A percentile compares a stretch with the other conserved stretches of the same genome.
Conservation (phyloP, 108 stramenopile genomes). For the Fragilaria radians region DNA sequence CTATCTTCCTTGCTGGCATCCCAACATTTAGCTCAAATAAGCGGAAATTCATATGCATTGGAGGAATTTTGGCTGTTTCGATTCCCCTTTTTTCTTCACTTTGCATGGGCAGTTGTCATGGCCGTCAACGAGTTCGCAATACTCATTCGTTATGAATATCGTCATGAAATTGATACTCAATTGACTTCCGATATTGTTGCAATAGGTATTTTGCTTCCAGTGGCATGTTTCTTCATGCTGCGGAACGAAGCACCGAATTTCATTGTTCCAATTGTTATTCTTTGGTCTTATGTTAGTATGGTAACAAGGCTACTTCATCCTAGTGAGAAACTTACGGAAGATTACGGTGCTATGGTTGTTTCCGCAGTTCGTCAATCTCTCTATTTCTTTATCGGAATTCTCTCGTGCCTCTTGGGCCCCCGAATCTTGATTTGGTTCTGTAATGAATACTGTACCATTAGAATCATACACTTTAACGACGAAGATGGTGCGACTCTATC, state of each 20-base stretch:
- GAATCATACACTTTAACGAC: constrained; percentile 35
- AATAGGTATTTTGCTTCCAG: constrained; percentile 27
- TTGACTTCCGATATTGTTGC: constrained; percentile 41
- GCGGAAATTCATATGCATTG: constrained; percentile 3
- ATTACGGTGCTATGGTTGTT: constrained; percentile 26
- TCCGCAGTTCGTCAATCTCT: constrained; percentile 30
- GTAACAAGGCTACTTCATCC: constrained; percentile 23
- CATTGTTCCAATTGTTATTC: constrained; percentile 40
- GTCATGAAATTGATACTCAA: constrained; percentile 18
- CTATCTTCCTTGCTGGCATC: constrained; percentile 27
- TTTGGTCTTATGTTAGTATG: constrained; percentile 26
- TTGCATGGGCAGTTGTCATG: constrained; percentile 42
- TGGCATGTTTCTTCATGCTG: constrained; percentile 27
- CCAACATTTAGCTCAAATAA: constrained; percentile 25
- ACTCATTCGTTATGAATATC: constrained; percentile 17
- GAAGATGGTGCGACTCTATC: background rate
- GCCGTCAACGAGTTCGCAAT: constrained; percentile 31
- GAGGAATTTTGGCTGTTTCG: constrained; percentile 49
- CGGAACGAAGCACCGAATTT: constrained; percentile 25
- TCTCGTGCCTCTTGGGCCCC: constrained; percentile 28
- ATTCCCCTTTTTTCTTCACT: constrained; percentile 53
- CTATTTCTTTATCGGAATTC: constrained; percentile 30
- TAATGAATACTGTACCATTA: constrained; percentile 43
- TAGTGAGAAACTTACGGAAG: constrained; percentile 14
- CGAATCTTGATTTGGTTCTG: constrained; percentile 31